Evolutionary conservation across 441 rosid species (phyloP).

Genomic region (Eruca vesicaria): DNA sequence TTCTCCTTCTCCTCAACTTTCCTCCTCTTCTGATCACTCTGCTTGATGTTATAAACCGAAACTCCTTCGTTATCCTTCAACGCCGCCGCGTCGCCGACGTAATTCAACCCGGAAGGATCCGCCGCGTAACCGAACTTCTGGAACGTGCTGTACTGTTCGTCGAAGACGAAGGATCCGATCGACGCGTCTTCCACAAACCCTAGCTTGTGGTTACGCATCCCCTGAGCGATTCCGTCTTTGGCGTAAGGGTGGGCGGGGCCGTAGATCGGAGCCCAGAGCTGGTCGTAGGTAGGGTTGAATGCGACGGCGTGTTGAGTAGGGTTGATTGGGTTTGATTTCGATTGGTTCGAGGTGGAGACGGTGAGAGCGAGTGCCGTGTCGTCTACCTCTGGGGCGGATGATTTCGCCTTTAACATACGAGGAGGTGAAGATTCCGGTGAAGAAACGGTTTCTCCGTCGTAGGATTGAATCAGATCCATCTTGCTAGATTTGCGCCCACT

Average conservation of each 20-base stretch:
- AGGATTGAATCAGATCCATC: conserved; percentile 40
- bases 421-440: conserved; percentile 92
- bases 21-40: conserved; percentile 80
- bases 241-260: conserved; percentile 97
- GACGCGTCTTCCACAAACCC: conserved; percentile 96
- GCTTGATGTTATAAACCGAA: conserved; percentile 84
- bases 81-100: conserved; percentile 78
- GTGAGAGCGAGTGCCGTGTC: conserved; percentile 87
- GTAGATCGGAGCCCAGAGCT: conserved; percentile 91
- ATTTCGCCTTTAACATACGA: conserved; percentile 67
- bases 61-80: conserved; percentile 62
- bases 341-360: conserved; percentile 55
- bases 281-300: conserved; percentile 86
- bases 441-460: conserved; percentile 30
- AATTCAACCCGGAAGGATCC: conserved; percentile 82
- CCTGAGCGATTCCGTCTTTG: conserved; percentile 92
- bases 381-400: conserved; percentile 89
- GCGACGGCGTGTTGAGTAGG: conserved; percentile 76
- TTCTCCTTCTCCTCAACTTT: conserved; percentile 46
- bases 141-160: conserved; percentile 95
- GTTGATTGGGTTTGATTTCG: conserved; percentile 69
- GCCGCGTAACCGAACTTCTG: conserved; percentile 87
- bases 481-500: conserved; percentile 1
- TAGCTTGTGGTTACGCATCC: conserved; percentile 96
- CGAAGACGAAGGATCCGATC: conserved; percentile 79